phyloP scores from a whole-genome alignment of 192 early-diverging fungal genomes.

The Borealophlyctis nickersoniae region DNA sequence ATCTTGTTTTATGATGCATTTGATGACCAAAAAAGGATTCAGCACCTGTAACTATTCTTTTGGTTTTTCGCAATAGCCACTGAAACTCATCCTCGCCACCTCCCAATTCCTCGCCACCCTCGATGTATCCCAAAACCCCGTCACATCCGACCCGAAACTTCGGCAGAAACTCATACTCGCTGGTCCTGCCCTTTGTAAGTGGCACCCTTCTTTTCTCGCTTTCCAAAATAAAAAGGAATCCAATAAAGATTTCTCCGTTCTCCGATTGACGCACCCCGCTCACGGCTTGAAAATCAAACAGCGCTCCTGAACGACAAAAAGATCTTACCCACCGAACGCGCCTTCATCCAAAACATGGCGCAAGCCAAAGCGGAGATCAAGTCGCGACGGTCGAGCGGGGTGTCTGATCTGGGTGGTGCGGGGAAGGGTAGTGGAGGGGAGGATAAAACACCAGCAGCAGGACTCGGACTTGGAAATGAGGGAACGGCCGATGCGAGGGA shows the following conservation, averaged over 20 bases:
- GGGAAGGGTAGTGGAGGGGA: not conserved
- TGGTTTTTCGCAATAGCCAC: constrained; percentile 16
- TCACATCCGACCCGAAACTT: constrained; percentile 27
- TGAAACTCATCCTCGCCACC: constrained; percentile 27
- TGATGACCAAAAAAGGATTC: too few species aligned
- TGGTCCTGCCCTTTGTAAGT: constrained; percentile 24
- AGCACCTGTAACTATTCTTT: not conserved
- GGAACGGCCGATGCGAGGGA: constrained; percentile 6
- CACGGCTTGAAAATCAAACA: not conserved
- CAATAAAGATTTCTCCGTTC: not conserved
- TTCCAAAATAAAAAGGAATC: not conserved
- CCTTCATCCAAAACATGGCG: constrained; percentile 37
- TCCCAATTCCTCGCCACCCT: constrained; percentile 19
- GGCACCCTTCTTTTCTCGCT: not conserved
- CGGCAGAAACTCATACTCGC: constrained; percentile 43
- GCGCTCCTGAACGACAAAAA: constrained; percentile 44
- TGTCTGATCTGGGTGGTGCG: not conserved
- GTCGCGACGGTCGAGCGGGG: constrained; percentile 6
- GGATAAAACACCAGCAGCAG: not conserved
- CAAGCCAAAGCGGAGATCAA: constrained; percentile 18
- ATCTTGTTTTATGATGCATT: not conserved
- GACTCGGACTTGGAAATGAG: not conserved
- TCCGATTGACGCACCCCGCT: too few species aligned
- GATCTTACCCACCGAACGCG: constrained; percentile 40
- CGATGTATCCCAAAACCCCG: constrained; percentile 30